Base-by-base conservation (phyloP, 2,329 filamentous ascomycete species). In the Aspergillus amoenus region DNA sequence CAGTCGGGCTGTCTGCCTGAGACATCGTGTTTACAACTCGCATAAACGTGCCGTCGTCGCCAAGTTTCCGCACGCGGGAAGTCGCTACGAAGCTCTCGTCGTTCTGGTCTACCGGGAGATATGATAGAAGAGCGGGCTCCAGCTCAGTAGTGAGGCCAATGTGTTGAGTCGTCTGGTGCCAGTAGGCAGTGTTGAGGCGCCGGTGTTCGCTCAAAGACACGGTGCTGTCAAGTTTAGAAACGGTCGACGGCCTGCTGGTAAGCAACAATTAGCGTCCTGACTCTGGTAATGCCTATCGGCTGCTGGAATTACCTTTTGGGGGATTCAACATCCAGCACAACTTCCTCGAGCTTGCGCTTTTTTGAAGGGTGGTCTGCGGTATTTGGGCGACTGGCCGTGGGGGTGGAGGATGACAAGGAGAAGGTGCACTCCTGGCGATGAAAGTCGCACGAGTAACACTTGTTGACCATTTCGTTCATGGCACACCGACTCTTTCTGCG, bases 401-500 rank as follows among this genome's bases (percentile, higher is more conserved):
- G 24, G n/a, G 37, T 64, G 32, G 67, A 64, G 7, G 55, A 39
- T 45, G 55, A 57, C 34, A 75, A 64, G 24, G 66, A 72, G 56
- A 77, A 77, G 7, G 75, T 77, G 61, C 75, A 77, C 27, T 78
- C 74, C 65, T 77, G 75, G 42, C 73, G 73, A 60, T 77, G 74
- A 40, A 76, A 78, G 52, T 78, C 74, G 57, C 75, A 77, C 44
- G 74, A 77, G 55, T 76, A 76, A 60, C 75, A 77, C 59, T 76
- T 76, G 56, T 76, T 75, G 59, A 75, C 70, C 61, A 70, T 68
- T 58, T 76, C 73, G 60, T 76, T 77, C 70, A 77, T 77, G 17
- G 74, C 74, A 64, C 75, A 76, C 17, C 73, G 70, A 64, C 73
- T 76, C 63, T 74, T 76, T 64, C 74, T 68, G 58, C 70, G 72